Conservation (phyloP, 768 basidiomycete species). For the Dendrothele bispora region DNA sequence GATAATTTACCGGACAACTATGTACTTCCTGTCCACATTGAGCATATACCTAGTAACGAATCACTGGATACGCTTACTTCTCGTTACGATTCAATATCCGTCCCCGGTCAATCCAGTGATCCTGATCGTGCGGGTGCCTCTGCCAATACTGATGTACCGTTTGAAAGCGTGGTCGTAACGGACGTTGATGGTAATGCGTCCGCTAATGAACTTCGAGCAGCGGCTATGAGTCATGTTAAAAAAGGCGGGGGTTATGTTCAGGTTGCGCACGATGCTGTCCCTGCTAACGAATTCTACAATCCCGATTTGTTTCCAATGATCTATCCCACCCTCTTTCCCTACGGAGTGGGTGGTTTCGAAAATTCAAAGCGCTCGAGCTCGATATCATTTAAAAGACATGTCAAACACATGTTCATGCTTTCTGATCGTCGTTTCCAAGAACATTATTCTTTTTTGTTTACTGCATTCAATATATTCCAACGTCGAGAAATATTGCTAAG, state of each 20-base stretch:
- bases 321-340: constrained; percentile 44
- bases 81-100: constrained; percentile 12
- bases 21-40: constrained; percentile 27
- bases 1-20: constrained; percentile 13
- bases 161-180: constrained; percentile 27
- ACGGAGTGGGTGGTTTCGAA: constrained; percentile 42
- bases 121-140: not conserved
- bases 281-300: constrained; percentile 37
- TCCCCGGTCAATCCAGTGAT: not conserved
- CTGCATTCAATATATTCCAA: constrained; percentile 42
- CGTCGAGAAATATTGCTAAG: constrained; percentile 26
- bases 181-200: constrained; percentile 28
- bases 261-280: constrained; percentile 27
- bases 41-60: constrained; percentile 19
- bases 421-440: constrained; percentile 32
- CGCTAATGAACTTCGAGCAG: constrained; percentile 27
- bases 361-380: constrained; percentile 14
- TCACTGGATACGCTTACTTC: constrained; percentile 15
- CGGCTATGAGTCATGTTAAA: constrained; percentile 32
- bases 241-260: constrained; percentile 26
- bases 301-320: constrained; percentile 35
- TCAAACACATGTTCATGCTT: constrained; percentile 30
- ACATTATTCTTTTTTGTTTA: constrained; percentile 42
- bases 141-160: constrained; percentile 1
- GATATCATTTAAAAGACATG: constrained; percentile 32